These are phyloP conservation scores for Stephanodiscus minutulus DNA, from an alignment of 108 stramenopile species.

Conservation along the genomic window DNA sequence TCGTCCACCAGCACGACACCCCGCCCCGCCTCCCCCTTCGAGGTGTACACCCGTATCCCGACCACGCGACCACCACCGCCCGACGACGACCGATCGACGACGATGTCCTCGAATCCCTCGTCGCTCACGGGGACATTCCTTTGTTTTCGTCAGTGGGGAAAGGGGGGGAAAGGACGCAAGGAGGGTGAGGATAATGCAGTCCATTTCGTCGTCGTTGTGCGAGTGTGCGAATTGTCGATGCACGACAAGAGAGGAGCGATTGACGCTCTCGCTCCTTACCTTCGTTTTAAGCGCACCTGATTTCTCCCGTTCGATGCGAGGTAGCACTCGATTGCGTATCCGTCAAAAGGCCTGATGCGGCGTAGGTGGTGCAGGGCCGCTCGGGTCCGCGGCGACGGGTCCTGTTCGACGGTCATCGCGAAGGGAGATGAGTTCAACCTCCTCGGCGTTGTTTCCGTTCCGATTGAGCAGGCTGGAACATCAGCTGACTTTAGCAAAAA, in stretches of 20 bases:
- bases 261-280: background rate
- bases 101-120: slow-evolving; percentile 23
- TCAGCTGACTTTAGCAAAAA: too few species aligned
- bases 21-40: slow-evolving; percentile 19
- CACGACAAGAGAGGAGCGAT: background rate
- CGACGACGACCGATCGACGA: slow-evolving; percentile 6
- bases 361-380: slow-evolving; percentile 56
- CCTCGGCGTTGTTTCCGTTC: too few species aligned
- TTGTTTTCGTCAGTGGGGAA: too few species aligned
- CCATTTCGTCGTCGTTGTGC: too few species aligned
- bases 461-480: too few species aligned
- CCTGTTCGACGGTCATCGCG: background rate
- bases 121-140: background rate
- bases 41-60: slow-evolving; percentile 18
- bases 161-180: background rate
- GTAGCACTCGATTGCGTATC: slow-evolving; percentile 57
- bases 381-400: slow-evolving; percentile 33
- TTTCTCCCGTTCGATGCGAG: slow-evolving; percentile 12
- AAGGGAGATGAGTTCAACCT: too few species aligned
- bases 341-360: slow-evolving; percentile 57
- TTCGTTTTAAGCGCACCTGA: slow-evolving; percentile 47
- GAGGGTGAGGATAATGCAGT: too few species aligned
- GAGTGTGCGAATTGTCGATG: background rate
- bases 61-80: slow-evolving; percentile 6
- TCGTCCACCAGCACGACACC: slow-evolving; percentile 33